A percentile compares a stretch with the other conserved stretches of the same genome.
These are phyloP conservation scores for Wickerhamiella sergipiensis DNA, from an alignment of 805 yeast genomes.

Conservation along the genomic window DNA sequence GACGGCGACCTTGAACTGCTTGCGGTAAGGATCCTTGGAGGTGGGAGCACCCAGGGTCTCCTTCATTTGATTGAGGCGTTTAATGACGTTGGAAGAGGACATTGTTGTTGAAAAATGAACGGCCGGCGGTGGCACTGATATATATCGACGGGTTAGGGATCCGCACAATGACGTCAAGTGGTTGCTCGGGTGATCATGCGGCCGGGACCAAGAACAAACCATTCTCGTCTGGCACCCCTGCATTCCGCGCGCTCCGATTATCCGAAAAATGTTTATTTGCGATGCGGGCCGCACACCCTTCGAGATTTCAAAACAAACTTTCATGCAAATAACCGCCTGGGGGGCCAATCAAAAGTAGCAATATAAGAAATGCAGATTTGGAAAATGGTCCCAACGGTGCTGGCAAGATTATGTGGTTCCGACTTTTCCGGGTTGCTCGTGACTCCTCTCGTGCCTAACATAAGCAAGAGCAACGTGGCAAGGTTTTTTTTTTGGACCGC, in stretches of 20 bases:
- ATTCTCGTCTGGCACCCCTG: neutral
- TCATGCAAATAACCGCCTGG: neutral
- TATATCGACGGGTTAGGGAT: neutral
- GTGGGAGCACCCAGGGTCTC: neutral
- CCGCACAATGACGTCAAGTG: neutral
- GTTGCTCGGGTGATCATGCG: neutral
- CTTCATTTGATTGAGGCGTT: neutral
- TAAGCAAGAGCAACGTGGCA: neutral
- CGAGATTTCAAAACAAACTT: no score
- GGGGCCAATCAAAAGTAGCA: neutral
- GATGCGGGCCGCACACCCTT: neutral
- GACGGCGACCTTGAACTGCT: conserved; percentile 45
- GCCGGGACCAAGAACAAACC: neutral
- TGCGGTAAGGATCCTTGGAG: conserved; percentile 8
- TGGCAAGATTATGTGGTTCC: neutral
- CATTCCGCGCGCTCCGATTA: neutral
- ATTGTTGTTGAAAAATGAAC: neutral
- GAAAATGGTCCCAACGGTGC: neutral
- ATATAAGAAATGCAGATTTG: neutral
- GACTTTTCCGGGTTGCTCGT: neutral
- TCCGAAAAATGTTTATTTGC: neutral
- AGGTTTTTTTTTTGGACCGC: neutral
- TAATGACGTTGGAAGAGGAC: neutral
- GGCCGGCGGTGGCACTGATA: neutral
- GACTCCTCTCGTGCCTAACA: neutral